These are phyloP conservation scores for Yarrowia osloensis DNA, from an alignment of 805 yeast genomes.

Conservation along the genomic window DNA sequence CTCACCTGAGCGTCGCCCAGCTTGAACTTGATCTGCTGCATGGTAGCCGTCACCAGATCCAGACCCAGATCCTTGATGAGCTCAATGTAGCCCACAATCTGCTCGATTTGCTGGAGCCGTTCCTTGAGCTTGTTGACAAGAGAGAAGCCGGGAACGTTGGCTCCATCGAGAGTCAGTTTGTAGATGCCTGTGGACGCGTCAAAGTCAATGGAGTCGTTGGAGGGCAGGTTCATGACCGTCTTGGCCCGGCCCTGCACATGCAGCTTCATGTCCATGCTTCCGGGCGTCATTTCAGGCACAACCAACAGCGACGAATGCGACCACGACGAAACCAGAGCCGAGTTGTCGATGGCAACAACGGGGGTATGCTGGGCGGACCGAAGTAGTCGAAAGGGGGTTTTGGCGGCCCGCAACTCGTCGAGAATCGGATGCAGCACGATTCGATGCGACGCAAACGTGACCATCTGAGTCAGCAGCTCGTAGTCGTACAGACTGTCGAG, in stretches of 20 bases:
- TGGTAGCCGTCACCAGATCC: conserved; percentile 39
- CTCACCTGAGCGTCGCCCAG: conserved; percentile 34
- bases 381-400: conserved; percentile 1
- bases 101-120: conserved; percentile 38
- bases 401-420: conserved; percentile 37
- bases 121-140: neutral
- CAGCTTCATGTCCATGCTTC: conserved; percentile 16
- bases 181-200: conserved; percentile 8
- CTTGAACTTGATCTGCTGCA: conserved; percentile 39
- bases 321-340: conserved; percentile 10
- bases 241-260: conserved; percentile 13
- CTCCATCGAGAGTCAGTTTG: conserved; percentile 7
- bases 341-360: conserved; percentile 15
- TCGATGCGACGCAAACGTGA: conserved; percentile 36
- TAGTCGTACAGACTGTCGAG: conserved; percentile 39
- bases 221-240: conserved; percentile 22
- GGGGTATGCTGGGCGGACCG: conserved; percentile 9
- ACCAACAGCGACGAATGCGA: conserved; percentile 8
- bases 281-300: neutral
- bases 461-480: conserved; percentile 37
- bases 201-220: conserved; percentile 15
- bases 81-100: conserved; percentile 40
- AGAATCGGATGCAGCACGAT: conserved; percentile 41
- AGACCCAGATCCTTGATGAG: conserved; percentile 38
- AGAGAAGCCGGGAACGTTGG: neutral